A percentile compares a stretch with the other conserved stretches of the same genome.
phyloP scores from a whole-genome alignment of 768 basidiomycete species.

The Suillus subalutaceus region DNA sequence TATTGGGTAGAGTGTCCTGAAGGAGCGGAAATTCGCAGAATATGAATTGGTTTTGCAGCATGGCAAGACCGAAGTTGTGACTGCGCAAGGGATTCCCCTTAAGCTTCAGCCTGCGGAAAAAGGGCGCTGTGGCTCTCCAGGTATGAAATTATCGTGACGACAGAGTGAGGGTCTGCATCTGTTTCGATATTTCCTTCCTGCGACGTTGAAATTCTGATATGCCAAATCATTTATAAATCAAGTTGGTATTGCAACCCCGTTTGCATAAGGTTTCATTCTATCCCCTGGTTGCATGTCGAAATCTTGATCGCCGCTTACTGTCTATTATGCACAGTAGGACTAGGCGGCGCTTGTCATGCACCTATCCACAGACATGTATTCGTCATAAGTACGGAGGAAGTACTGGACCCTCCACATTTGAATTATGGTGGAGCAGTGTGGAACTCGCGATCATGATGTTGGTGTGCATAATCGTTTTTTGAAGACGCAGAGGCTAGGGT shows the following conservation, averaged over 20 bases:
- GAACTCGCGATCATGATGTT: neutral
- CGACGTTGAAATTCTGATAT: neutral
- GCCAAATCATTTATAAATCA: too few species aligned
- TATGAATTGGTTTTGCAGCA: neutral
- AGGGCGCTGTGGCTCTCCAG: neutral
- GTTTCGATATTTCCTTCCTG: neutral
- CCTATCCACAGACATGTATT: neutral
- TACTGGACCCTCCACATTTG: neutral
- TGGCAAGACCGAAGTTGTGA: neutral
- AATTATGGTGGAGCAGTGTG: too few species aligned
- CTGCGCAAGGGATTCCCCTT: neutral
- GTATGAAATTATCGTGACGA: neutral
- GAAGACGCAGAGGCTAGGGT: neutral
- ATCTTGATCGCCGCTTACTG: neutral
- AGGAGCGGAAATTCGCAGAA: neutral
- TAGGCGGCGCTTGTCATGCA: neutral
- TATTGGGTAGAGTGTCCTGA: neutral
- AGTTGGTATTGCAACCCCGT: neutral
- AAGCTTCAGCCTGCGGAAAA: too few species aligned
- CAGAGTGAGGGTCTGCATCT: neutral
- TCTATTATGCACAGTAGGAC: neutral
- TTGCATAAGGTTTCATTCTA: neutral
- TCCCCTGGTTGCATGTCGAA: neutral
- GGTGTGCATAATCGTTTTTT: neutral
- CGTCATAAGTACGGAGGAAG: neutral